Evolutionary conservation across 371 early-diverging fungal genomes (phyloP), one percentile per base, ranked within the genome.

Genomic region (Gilbertella persicaria): DNA sequence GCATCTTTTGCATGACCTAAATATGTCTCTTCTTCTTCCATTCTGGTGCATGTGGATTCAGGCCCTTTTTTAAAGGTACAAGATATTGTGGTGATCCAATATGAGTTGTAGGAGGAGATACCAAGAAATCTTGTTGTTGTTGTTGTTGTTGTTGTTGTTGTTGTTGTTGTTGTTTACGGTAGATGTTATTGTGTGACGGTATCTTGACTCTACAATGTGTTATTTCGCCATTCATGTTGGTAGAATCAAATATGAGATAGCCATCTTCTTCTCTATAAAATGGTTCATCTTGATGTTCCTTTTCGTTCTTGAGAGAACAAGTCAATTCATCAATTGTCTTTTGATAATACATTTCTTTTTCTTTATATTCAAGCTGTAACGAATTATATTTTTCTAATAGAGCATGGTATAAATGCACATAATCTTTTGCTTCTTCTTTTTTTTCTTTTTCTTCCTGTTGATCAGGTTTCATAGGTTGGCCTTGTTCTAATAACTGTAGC

Each of bases 31-130:
- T 49, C 16, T 19, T 24, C 25, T 41, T 56, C 70, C 70, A 69
- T 51, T 66, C 70, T 50, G 70, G 67, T 23, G 71, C 71, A 53
- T 70, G 57, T 47, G 67, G 67, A 51, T 70, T 70, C 42, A 70
- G 58, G 33, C 67, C 71, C 44, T 62, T 69, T 30, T 59, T 69
- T 30, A 39, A 30, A 30, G 41, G 53, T 41, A 19, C 23, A 35
- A 45, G 52, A 23, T 43, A 44, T 41, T 50, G 55, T 46, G 64
- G 56, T 41, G 65, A 60, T n/a, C 52, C 40, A 14, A 48, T 39
- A 43, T 51, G 39, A 10, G 61, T 51, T 9, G 55, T 53, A 47
- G 64, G 68, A 29, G 64, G 64, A 20, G 64, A 52, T 9, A 38
- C 53, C 12, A 62, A 12, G 56, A 16, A n/a, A 44, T 20, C 16